Evolutionary conservation across 805 yeast genomes (phyloP), one percentile per base, ranked within the genome.

Genomic region (Candida schatavii): DNA sequence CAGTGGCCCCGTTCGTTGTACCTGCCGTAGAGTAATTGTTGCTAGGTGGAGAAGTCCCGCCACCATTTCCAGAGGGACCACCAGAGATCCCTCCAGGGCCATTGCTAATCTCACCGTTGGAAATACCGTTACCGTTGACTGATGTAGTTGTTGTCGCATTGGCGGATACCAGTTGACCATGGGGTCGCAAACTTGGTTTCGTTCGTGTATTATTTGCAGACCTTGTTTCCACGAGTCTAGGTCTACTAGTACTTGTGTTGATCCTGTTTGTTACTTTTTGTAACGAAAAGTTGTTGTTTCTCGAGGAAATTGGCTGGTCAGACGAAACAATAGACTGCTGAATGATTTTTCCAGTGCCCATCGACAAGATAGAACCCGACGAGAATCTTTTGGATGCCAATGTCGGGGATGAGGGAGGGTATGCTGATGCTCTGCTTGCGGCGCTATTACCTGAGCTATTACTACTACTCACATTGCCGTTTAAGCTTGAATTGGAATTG

Each of bases 281-380:
- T 19, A 44, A 36, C 13, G 40, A 38, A 20, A 44, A 46, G 21
- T 48, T 35, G 22, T 20, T 26, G 18, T 23, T 39, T 40, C 32
- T 20, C 15, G 32, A 15, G 11, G 18, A 15, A 7, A 18, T 31
- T 14, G 35, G 35, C 14, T 37, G 15, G n/a, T 42, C 32, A 9
- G 35, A 13, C 3, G 27, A 13, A 31, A 26, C 35, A 6, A 60
- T 42, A 7, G 57, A 44, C 42, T 61, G 67, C 33, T 51, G 61
- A 5, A 66, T 53, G 1, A 70, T 50, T 41, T 67, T 68, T 5
- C 75, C 75, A 9, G 73, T 68, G 1, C 75, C 75, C 51, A 64
- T 59, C 1, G 72, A 65, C 21, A 68, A 48, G 3, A 68, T 44
- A 2, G 72, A 59, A 0, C 70, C 73, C 3, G 63, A 55, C 5